Conservation (phyloP, 768 basidiomycete genomes). For the Nidula microcarpa region DNA sequence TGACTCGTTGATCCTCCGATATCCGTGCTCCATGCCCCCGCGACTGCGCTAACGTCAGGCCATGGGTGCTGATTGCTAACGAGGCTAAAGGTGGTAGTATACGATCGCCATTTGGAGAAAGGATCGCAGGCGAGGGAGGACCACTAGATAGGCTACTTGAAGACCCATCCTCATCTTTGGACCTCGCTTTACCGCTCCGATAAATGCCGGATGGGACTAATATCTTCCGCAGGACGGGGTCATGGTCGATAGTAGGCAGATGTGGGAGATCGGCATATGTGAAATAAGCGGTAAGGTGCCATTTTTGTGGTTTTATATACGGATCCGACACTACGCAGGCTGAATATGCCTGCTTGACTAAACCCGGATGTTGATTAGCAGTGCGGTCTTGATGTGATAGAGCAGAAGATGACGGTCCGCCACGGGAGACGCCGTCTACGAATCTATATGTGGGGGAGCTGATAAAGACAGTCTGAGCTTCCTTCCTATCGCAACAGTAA, state of each 20-base stretch:
- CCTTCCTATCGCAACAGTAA: not conserved
- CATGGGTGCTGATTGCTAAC: constrained; percentile 25
- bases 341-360: constrained; percentile 73
- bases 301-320: constrained; percentile 51
- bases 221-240: constrained; percentile 37
- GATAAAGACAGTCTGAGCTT: constrained; percentile 2
- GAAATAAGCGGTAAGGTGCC: constrained; percentile 63
- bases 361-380: constrained; percentile 48
- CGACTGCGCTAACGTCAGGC: constrained; percentile 18
- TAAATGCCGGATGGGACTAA: constrained; percentile 46
- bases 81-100: constrained; percentile 38
- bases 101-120: constrained; percentile 14
- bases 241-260: constrained; percentile 45
- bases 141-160: constrained; percentile 6
- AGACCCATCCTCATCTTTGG: constrained; percentile 29
- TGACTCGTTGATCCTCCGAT: constrained; percentile 59
- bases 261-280: constrained; percentile 42
- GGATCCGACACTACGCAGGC: constrained; percentile 50
- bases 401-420: constrained; percentile 46
- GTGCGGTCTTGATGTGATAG: constrained; percentile 56
- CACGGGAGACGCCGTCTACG: constrained; percentile 52
- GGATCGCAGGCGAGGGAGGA: constrained; percentile 8
- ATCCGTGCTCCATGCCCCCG: constrained; percentile 31
- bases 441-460: constrained; percentile 49
- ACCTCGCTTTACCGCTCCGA: constrained; percentile 39